Evolutionary conservation across 768 basidiomycete genomes (phyloP).

Genomic region (Kwoniella botswanensis): DNA sequence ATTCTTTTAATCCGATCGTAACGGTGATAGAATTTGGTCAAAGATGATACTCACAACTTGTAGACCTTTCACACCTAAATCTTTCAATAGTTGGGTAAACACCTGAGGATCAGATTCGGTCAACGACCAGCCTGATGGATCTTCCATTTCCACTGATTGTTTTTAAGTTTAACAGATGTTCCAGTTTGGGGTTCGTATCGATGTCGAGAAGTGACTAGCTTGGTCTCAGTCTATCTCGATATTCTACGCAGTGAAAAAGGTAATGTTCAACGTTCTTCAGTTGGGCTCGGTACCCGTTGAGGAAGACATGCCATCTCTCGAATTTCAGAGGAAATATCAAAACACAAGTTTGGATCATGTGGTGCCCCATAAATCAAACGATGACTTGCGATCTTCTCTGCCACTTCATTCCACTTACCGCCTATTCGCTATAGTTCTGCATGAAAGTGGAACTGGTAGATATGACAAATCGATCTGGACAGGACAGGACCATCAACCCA

Average conservation of each 20-base stretch:
- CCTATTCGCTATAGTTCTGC: no score
- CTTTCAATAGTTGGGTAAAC: slow-evolving; percentile 52
- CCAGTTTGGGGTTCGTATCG: no score
- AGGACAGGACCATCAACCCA: no score
- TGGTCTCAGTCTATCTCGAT: no score
- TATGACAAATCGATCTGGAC: no score
- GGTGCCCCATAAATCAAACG: background rate
- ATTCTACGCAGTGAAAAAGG: no score
- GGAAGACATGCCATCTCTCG: background rate
- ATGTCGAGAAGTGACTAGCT: no score
- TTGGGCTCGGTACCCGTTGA: no score
- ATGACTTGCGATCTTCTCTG: background rate
- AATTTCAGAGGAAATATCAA: background rate
- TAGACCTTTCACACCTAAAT: slow-evolving; percentile 55
- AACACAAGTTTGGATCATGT: background rate
- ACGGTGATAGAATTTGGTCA: background rate
- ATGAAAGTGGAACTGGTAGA: no score
- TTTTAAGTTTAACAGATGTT: background rate
- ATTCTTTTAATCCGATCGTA: no score
- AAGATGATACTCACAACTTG: slow-evolving; percentile 49
- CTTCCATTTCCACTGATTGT: slow-evolving; percentile 33
- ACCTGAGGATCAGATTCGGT: slow-evolving; percentile 58
- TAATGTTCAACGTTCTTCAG: no score
- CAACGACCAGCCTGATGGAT: slow-evolving; percentile 55
- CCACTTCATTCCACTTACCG: background rate